phyloP scores from a whole-genome alignment of 1,284 basidiomycete species.

The Tremellales sp. region DNA sequence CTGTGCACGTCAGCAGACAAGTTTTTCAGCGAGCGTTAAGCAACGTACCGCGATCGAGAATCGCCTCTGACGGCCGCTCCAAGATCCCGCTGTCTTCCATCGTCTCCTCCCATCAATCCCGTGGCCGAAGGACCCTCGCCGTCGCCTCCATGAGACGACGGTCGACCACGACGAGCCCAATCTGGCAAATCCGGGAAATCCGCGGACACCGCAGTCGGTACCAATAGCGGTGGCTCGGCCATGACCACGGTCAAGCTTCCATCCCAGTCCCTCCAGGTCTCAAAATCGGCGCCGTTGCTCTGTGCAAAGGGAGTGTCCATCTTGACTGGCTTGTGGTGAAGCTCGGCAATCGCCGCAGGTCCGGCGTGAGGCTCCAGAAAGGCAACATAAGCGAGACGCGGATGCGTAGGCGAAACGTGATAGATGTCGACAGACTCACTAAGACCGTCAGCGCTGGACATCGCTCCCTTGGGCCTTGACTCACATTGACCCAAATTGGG shows the following conservation, averaged over 20 bases:
- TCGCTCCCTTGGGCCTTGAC: slow-evolving; percentile 4
- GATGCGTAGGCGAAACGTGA: slow-evolving; percentile 35
- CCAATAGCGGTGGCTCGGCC: slow-evolving; percentile 34
- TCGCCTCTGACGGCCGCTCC: too few species aligned
- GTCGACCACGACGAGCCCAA: slow-evolving; percentile 21
- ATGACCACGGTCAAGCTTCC: slow-evolving; percentile 35
- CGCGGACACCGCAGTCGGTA: slow-evolving; percentile 29
- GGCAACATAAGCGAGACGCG: slow-evolving; percentile 44
- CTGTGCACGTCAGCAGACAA: too few species aligned
- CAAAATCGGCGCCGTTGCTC: slow-evolving; percentile 30
- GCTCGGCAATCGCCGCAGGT: slow-evolving; percentile 24
- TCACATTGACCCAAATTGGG: slow-evolving; percentile 47
- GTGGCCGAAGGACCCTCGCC: too few species aligned
- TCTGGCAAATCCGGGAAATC: slow-evolving; percentile 37
- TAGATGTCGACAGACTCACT: slow-evolving; percentile 47
- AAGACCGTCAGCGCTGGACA: slow-evolving; percentile 10
- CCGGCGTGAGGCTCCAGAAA: slow-evolving; percentile 28
- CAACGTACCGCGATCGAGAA: too few species aligned
- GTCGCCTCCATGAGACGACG: slow-evolving; percentile 1
- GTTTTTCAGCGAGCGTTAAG: too few species aligned
- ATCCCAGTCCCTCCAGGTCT: slow-evolving; percentile 36
- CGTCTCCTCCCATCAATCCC: too few species aligned
- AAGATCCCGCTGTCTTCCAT: too few species aligned
- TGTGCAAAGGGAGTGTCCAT: slow-evolving; percentile 30
- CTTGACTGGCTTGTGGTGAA: slow-evolving; percentile 33